Base-by-base conservation (phyloP, 2,329 filamentous ascomycete species). In the Curvularia eragrostidis region DNA sequence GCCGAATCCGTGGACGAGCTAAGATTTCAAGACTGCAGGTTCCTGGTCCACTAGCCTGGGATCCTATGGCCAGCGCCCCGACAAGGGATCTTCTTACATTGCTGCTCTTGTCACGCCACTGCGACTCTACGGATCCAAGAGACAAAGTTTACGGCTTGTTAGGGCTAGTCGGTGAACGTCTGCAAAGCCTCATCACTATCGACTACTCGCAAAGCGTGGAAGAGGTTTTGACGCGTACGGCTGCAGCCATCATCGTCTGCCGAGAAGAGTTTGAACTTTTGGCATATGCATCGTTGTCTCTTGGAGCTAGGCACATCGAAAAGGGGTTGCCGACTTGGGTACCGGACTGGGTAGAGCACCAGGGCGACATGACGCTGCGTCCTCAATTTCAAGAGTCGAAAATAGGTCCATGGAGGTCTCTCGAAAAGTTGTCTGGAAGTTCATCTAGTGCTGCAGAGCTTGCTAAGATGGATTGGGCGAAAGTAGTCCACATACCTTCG, bases 201-300 rank as follows among this genome's bases (percentile, higher is more conserved):
- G 59, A 62, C 36, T 62, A 62, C 42, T 54, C 59, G 2, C 56
- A 60, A 24, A 62, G 46, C n/a, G 36, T 62, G 3, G 50, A 62
- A 6, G 59, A 60, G 3, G 56, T 62, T 2, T 23, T 62, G 32
- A 57, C 54, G n/a, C 53, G 38, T 21, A 46, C 59, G 3, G 52
- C 53, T 5, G 53, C 46, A n/a, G 59, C 59, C 9, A 62, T 62
- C 28, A 50, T 62, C 38, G 46, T 54, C n/a, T 60, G 38, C n/a
- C 54, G 51, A 18, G 53, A 57, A 34, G 56, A 60, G 12, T 50
- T 62, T 36, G 59, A 62, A 2, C 34, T 62, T 24, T 21, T 62
- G 24, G 43, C 57, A 21, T 57, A 62, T 23, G 59, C 59, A 9
- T 52, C 52, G 13, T 30, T 41, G 21, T 55, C 57, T 15, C 56